phyloP scores from a whole-genome alignment of 192 early-diverging fungal species.

The Coemansia sp. region DNA sequence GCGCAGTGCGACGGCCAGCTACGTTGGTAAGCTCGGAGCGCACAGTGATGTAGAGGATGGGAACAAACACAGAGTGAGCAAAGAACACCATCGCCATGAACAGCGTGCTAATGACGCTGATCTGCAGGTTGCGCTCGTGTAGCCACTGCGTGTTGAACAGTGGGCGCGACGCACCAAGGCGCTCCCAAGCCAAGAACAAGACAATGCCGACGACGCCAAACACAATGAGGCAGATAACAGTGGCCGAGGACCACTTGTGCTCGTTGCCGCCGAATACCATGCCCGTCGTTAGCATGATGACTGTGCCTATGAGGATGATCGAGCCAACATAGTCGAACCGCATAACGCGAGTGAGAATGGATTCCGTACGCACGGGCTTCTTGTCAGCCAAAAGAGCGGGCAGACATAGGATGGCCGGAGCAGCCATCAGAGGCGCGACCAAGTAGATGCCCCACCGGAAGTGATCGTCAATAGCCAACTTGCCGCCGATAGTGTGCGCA shows the following conservation, averaged over 20 bases:
- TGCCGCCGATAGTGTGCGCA: conserved; percentile 41
- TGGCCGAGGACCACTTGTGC: conserved; percentile 47
- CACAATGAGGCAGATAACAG: conserved; percentile 38
- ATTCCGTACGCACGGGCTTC: conserved; percentile 17
- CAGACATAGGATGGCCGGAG: conserved; percentile 34
- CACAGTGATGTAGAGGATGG: conserved; percentile 46
- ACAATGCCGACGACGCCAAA: conserved; percentile 34
- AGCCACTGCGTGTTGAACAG: conserved; percentile 43
- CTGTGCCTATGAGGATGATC: conserved; percentile 34
- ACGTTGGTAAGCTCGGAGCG: conserved; percentile 14
- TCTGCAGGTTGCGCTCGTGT: conserved; percentile 48
- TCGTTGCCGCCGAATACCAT: conserved; percentile 51
- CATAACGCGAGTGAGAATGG: conserved; percentile 15
- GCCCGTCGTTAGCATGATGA: conserved; percentile 39
- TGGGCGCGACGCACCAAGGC: conserved; percentile 22
- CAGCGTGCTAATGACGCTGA: conserved; percentile 35
- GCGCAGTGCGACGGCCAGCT: conserved; percentile 37
- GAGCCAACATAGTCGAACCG: conserved; percentile 35
- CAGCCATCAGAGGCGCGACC: conserved; percentile 37
- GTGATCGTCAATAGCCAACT: conserved; percentile 30
- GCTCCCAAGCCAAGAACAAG: conserved; percentile 38
- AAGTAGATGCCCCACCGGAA: conserved; percentile 44
- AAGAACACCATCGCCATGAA: conserved; percentile 47
- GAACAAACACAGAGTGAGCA: conserved; percentile 29
- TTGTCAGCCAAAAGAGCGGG: conserved; percentile 30